phyloP scores from a whole-genome alignment of 73 alveolate genomes.

The Paramecium octaurelia region DNA sequence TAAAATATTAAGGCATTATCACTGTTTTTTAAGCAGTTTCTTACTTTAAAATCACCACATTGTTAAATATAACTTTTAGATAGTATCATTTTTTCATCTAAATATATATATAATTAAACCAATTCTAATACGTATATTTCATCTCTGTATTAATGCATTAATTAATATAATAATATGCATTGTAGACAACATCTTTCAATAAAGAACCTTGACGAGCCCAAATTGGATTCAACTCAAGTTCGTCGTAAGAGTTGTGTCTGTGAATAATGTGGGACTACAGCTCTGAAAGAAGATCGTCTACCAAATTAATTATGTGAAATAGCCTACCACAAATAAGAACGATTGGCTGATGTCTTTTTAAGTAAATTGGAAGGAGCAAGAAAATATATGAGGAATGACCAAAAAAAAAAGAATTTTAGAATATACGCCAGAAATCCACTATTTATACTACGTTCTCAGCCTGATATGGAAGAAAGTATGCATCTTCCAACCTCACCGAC shows the following conservation, averaged over 20 bases:
- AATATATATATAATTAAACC: no score
- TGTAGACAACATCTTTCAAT: background rate
- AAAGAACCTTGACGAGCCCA: background rate
- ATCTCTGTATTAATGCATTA: background rate
- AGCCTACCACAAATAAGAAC: background rate
- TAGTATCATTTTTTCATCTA: no score
- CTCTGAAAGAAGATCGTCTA: constrained; percentile 2
- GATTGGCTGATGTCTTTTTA: background rate
- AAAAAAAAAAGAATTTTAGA: background rate
- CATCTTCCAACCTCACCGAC: background rate
- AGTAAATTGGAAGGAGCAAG: constrained; percentile 11
- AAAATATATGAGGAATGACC: background rate
- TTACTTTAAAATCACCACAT: no score
- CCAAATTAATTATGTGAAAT: background rate
- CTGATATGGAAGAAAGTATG: background rate
- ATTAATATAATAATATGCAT: background rate
- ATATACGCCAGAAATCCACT: background rate
- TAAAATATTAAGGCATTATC: no score
- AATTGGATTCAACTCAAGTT: background rate
- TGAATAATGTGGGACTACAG: background rate
- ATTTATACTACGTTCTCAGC: background rate
- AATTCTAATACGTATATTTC: background rate
- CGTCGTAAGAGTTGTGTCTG: constrained; percentile 26
- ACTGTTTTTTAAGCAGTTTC: no score
- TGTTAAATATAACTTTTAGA: no score